Conservation (phyloP, 768 basidiomycete genomes). For the Panellus pusillus region DNA sequence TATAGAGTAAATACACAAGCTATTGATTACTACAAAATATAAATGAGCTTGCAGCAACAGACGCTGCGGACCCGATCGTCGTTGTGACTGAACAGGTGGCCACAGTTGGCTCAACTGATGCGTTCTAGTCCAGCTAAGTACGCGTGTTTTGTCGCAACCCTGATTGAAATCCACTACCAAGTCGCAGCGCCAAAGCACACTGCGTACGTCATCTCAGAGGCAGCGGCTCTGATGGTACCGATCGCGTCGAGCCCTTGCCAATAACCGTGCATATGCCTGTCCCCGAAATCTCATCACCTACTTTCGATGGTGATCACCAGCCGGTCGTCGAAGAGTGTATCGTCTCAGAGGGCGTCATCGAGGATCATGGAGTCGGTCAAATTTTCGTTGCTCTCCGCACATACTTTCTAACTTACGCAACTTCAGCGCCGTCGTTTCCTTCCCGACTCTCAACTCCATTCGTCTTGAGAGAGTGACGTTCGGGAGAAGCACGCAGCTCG, state of each 20-base stretch:
- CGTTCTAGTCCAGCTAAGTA: no score
- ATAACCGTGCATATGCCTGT: background rate
- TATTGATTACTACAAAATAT: no score
- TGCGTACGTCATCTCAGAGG: no score
- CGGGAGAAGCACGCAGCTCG: background rate
- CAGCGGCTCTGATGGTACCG: background rate
- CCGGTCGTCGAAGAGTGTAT: constrained; percentile 16
- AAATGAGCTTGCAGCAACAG: no score
- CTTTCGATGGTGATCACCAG: background rate
- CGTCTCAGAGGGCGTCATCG: constrained; percentile 21
- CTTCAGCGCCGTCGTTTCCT: constrained; percentile 27
- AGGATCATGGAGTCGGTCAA: constrained; percentile 35
- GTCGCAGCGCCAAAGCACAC: no score
- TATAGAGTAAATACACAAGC: no score
- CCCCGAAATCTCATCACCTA: background rate
- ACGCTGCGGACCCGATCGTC: no score
- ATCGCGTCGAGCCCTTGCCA: background rate
- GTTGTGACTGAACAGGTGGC: no score
- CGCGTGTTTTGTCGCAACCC: no score
- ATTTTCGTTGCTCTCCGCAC: background rate
- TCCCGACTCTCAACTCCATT: constrained; percentile 4
- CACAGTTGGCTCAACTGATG: no score
- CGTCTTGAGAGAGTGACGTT: background rate
- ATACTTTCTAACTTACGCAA: background rate
- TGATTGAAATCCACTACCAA: constrained; percentile 46